Base-by-base conservation (phyloP, 768 basidiomycete genomes). In the Sporobolomyces phaffii region DNA sequence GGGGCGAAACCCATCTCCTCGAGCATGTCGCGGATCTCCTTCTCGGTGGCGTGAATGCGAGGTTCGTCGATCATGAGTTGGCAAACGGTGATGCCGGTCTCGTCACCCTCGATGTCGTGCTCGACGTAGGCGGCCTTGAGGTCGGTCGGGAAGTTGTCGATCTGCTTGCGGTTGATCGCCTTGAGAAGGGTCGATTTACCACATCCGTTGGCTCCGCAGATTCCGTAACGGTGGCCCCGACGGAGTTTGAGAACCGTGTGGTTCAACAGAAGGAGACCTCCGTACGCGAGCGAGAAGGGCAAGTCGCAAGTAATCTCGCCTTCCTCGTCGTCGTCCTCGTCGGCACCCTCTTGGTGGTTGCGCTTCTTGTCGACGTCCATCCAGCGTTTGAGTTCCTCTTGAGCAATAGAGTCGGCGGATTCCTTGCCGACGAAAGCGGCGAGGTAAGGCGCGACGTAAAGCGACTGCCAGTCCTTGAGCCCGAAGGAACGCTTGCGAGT, bases 111-210 rank as follows among this genome's bases (percentile, higher is more conserved):
- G 84, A 78, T 97, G 31, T 92, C 87, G 80, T 98, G 93, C 79
- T 97, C 94, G 38, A 98, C 93, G 92, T 97, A 97, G 65, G 96
- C 85, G 73, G 89, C 89, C 51, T 89, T 84, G 54, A 98, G 80
- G 78, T 91, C 83, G 68, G 86, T 85, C 72, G 86, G 94, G 80
- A 97, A 98, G 76, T 92, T 92, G 79, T 98, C 94, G 72, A 81
- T 80, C 80, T 97, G 97, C 65, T 90, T 88, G 75, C 94, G 91
- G 63, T 90, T 85, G 68, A 97, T 85, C 75, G 94, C 92, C 74
- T 92, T 90, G 87, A 98, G 87, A 47, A 98, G 84, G 5, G 94
- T 97, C 22, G 88, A 89, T 79, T 98, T 98, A 71, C 94, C 94
- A 63, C 89, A 87, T 67, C 94, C 94, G 77, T 98, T 98, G n/a